Evolutionary conservation across 1,284 basidiomycete genomes (phyloP).

Genomic region (Fomitopsis betulina): DNA sequence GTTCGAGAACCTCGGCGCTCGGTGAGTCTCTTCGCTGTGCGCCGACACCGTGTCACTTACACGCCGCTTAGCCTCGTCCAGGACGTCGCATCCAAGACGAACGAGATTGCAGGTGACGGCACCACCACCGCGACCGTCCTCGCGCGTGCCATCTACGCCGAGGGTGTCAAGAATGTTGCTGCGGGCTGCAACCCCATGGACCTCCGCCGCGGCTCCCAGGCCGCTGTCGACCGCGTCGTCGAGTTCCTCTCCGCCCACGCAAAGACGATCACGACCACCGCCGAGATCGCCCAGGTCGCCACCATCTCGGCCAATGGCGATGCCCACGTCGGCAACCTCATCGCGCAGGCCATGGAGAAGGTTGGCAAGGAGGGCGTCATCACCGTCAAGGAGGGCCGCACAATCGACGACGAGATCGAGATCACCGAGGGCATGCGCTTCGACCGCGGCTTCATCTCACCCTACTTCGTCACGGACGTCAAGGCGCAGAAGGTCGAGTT

Average conservation of each 20-base stretch:
- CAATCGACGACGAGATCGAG: slow-evolving; percentile 98
- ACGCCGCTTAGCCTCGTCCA: slow-evolving; percentile 70
- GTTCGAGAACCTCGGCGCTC: slow-evolving; percentile 98
- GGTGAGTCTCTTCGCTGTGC: slow-evolving; percentile 40
- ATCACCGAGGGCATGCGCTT: slow-evolving; percentile 99
- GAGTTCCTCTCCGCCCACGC: slow-evolving; percentile 88
- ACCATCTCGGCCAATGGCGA: slow-evolving; percentile 99
- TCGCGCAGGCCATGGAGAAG: slow-evolving; percentile 99
- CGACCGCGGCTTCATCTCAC: slow-evolving; percentile 97
- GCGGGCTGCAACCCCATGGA: slow-evolving; percentile 99
- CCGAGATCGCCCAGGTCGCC: slow-evolving; percentile 97
- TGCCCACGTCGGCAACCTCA: slow-evolving; percentile 89
- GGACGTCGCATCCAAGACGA: slow-evolving; percentile 95
- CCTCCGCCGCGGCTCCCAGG: slow-evolving; percentile 93
- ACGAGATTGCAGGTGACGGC: slow-evolving; percentile 97
- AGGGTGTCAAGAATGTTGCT: slow-evolving; percentile 99
- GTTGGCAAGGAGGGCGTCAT: slow-evolving; percentile 99
- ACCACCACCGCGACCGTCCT: slow-evolving; percentile 98
- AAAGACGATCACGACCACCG: slow-evolving; percentile 93
- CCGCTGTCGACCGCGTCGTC: slow-evolving; percentile 94
- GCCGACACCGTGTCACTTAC: neutral
- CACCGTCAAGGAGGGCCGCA: slow-evolving; percentile 98
- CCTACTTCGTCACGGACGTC: slow-evolving; percentile 99
- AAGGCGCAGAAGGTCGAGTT: slow-evolving; percentile 97
- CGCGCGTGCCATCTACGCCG: slow-evolving; percentile 94